These are phyloP conservation scores for Litchi chinensis DNA, from an alignment of 345 rosid genomes.

Conservation along the genomic window DNA sequence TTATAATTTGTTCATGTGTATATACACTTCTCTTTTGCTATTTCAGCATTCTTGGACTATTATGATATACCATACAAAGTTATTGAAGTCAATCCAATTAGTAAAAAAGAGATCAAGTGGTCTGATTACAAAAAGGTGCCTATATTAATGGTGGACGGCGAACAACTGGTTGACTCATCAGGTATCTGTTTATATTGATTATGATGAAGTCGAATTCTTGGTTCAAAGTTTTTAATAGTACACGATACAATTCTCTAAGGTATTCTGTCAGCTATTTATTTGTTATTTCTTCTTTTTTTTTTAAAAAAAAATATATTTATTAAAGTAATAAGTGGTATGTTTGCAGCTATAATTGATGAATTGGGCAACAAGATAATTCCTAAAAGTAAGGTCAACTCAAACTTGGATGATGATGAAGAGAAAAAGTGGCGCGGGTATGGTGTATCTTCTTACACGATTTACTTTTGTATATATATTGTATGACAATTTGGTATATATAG, in stretches of 20 bases:
- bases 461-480: neutral
- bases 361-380: slow-evolving; percentile 62
- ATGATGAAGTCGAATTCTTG: neutral
- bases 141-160: slow-evolving; percentile 73
- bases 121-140: slow-evolving; percentile 95
- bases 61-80: slow-evolving; percentile 80
- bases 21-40: neutral
- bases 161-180: slow-evolving; percentile 85
- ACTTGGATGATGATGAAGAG: slow-evolving; percentile 62
- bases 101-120: slow-evolving; percentile 92
- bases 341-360: slow-evolving; percentile 65
- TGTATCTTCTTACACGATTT: neutral
- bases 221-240: neutral
- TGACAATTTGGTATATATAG: neutral
- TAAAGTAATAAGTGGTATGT: slow-evolving; percentile 20
- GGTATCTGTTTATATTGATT: slow-evolving; percentile 40
- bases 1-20: neutral
- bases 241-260: neutral
- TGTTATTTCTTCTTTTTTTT: neutral
- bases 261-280: neutral
- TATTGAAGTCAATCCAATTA: slow-evolving; percentile 90
- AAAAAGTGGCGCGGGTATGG: slow-evolving; percentile 75
- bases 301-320: neutral
- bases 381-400: slow-evolving; percentile 17
- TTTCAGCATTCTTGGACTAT: slow-evolving; percentile 78